Base-by-base conservation (phyloP, 1,284 basidiomycete species). In the Inonotus obliquus region DNA sequence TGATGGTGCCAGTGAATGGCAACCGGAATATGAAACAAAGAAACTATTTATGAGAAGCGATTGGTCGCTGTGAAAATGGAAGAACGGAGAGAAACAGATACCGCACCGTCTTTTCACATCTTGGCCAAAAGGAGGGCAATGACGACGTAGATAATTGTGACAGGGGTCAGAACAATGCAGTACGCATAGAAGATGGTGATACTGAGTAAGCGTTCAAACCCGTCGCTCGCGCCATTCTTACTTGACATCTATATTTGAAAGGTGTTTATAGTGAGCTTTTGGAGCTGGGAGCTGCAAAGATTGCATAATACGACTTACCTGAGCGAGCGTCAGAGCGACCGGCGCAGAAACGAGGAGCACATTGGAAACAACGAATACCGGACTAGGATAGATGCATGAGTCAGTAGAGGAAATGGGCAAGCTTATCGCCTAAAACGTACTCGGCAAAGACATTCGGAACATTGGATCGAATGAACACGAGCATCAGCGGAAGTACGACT, bases 191-290 rank as follows among this genome's bases (percentile, higher is more conserved):
- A 92, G 56, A 92, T 86, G 0, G 91, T 92, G 29, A 85, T 78
- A 63, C 85, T 89, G 69, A 98, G 92, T 53, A 98, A 81, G 5
- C 92, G 80, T 74, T 97, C 95, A 70, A 97, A 96, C 0, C 91
- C 88, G 69, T 94, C 91, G 10, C 92, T 91, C 0, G 87, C 89
- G 1, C 86, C 91, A 5, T 91, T 91, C 74, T 93, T 91, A 0
- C 93, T 38, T 21, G 61, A 94, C 70, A 96, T 94, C 79, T 96
- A 73, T 21, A 19, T 14, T n/a, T 44, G 21, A 41, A 7, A 19
- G 4, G 3, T 47, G 39, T 49, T 3, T 61, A 39, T 19, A 63
- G 27, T 32, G 47, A 37, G 41, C 13, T 66, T 52, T 6, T 66
- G 58, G 25, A 68, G n/a, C 21, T n/a, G n/a, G n/a, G n/a, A n/a